Conservation (phyloP, 176 grass and related monocot genomes). For the Pharus latifolius region DNA sequence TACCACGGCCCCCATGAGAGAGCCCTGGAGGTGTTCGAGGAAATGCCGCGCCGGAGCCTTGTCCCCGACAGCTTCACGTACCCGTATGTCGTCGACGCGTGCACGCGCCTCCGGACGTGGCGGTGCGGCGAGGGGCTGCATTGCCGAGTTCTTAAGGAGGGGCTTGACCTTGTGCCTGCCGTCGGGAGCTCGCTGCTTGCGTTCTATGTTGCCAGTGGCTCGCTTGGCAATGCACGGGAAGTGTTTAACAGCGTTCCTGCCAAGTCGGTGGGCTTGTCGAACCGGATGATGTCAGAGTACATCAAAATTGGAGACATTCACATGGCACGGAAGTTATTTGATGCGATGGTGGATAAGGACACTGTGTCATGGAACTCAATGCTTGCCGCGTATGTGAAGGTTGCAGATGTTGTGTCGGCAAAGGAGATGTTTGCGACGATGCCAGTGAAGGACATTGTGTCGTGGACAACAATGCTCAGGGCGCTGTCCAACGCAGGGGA, state of each 20-base stretch:
- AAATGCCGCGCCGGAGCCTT: slow-evolving; percentile 26
- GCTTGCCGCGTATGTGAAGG: slow-evolving; percentile 18
- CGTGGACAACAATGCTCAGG: slow-evolving; percentile 33
- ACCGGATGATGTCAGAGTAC: slow-evolving; percentile 30
- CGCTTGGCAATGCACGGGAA: slow-evolving; percentile 3
- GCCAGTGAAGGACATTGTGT: slow-evolving; percentile 22
- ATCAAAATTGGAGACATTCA: neutral
- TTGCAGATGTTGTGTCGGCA: neutral
- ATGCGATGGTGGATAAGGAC: slow-evolving; percentile 28
- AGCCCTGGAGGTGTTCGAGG: slow-evolving; percentile 28
- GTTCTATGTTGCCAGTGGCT: slow-evolving; percentile 13
- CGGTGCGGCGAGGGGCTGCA: slow-evolving; percentile 8
- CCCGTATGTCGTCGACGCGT: slow-evolving; percentile 26
- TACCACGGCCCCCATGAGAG: slow-evolving; percentile 17
- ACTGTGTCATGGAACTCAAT: slow-evolving; percentile 45
- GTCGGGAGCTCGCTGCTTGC: slow-evolving; percentile 28
- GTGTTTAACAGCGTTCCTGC: slow-evolving; percentile 19
- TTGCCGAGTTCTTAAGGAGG: slow-evolving; percentile 23
- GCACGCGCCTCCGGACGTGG: slow-evolving; percentile 7
- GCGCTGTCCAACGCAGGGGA: slow-evolving; percentile 7
- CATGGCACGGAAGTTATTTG: slow-evolving; percentile 15
- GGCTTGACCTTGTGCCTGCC: neutral
- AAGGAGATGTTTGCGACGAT: slow-evolving; percentile 30
- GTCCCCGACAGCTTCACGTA: slow-evolving; percentile 35
- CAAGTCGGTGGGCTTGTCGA: slow-evolving; percentile 10